Evolutionary conservation across 345 rosid genomes (phyloP).

Genomic region (Diplotaxis tenuifolia): DNA sequence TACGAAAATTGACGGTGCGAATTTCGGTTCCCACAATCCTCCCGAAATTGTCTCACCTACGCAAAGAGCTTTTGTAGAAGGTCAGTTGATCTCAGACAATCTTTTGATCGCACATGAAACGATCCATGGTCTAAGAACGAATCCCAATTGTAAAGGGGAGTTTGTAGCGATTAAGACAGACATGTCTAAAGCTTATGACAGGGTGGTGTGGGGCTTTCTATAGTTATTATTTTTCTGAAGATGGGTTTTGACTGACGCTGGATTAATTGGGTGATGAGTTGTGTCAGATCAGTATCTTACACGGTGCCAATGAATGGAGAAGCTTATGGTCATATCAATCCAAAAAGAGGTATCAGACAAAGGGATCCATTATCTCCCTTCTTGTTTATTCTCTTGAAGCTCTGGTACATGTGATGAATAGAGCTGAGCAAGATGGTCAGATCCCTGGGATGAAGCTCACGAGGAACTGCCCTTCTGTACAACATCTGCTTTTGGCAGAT

Average conservation of each 20-base stretch:
- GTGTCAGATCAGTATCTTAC: too few species aligned
- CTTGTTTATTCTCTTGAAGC: background rate
- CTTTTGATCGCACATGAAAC: background rate
- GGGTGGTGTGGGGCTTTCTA: background rate
- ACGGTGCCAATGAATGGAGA: background rate
- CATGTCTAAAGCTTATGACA: background rate
- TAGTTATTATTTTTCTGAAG: background rate
- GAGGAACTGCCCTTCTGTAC: background rate
- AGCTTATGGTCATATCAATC: background rate
- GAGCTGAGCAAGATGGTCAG: background rate
- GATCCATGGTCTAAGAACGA: background rate
- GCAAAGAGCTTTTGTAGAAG: background rate
- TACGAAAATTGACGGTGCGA: too few species aligned
- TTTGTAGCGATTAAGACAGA: background rate
- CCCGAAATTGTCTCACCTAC: too few species aligned
- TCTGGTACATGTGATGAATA: background rate
- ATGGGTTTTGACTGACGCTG: background rate
- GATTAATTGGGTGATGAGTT: too few species aligned
- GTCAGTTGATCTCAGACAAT: background rate
- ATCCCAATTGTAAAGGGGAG: background rate
- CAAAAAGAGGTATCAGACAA: background rate
- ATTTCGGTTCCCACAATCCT: too few species aligned
- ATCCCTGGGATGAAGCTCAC: background rate
- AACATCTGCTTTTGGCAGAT: background rate
- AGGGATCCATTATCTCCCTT: background rate